Percentiles rank a stretch among this genome's conserved stretches.
phyloP scores from a whole-genome alignment of 306 rosid genomes.

The Sicyos edulis region DNA sequence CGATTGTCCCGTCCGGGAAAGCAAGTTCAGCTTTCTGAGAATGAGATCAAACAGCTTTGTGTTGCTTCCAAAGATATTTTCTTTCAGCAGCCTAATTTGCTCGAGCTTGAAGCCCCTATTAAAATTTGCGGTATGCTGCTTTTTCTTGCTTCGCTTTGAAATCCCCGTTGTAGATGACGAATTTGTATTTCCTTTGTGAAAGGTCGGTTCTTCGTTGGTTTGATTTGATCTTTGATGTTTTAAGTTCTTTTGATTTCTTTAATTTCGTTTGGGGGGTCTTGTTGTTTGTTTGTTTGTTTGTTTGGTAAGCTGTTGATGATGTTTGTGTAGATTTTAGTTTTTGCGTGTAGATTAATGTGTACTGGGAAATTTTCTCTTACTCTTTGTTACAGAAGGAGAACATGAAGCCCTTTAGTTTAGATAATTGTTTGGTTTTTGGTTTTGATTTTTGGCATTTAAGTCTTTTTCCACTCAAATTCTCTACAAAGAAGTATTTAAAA shows the following conservation, averaged over 20 bases:
- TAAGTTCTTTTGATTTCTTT: neutral
- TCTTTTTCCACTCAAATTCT: no score
- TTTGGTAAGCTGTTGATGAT: no score
- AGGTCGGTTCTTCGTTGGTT: neutral
- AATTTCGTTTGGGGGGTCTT: neutral
- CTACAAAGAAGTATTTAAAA: no score
- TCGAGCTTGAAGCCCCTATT: conserved; percentile 93
- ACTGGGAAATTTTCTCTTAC: neutral
- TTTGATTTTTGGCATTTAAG: no score
- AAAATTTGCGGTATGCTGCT: conserved; percentile 69
- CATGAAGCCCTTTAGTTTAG: no score
- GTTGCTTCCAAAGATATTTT: conserved; percentile 70
- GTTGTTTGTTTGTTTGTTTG: neutral
- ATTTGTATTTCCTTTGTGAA: neutral
- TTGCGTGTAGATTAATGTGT: no score
- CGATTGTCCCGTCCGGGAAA: conserved; percentile 74
- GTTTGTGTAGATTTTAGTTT: neutral
- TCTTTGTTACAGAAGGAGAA: neutral
- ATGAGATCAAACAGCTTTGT: conserved; percentile 92
- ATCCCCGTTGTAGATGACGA: neutral
- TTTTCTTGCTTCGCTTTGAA: neutral
- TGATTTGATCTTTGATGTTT: neutral
- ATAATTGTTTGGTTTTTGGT: no score
- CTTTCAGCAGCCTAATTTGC: conserved; percentile 73
- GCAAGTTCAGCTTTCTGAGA: conserved; percentile 84